phyloP scores from a whole-genome alignment of 306 rosid species.

The Inga leiocalycina region DNA sequence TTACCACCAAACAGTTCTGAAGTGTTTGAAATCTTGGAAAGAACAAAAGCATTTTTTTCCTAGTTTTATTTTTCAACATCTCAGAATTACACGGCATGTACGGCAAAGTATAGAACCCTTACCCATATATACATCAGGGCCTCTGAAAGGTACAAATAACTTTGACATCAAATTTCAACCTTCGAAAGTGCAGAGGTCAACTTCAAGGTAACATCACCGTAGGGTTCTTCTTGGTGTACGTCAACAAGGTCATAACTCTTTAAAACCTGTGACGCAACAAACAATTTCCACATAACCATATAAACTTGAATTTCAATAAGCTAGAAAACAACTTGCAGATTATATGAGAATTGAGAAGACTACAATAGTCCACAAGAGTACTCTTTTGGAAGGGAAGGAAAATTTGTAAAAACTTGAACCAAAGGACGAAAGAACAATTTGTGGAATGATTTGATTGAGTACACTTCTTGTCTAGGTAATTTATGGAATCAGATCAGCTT shows the following conservation, averaged over 20 bases:
- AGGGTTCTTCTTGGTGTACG: slow-evolving; percentile 73
- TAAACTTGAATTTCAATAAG: background rate
- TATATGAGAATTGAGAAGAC: background rate
- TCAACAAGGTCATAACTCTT: slow-evolving; percentile 63
- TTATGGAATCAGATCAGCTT: background rate
- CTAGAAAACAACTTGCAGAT: background rate
- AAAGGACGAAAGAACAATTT: background rate
- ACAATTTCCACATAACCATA: slow-evolving; percentile 31
- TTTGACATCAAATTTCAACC: slow-evolving; percentile 51
- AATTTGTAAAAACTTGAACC: background rate
- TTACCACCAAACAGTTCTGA: background rate
- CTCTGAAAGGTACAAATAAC: background rate
- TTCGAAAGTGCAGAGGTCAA: slow-evolving; percentile 55
- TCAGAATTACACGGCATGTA: background rate
- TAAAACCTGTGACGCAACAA: slow-evolving; percentile 60
- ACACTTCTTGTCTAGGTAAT: background rate
- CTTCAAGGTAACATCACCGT: slow-evolving; percentile 68
- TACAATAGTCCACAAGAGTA: background rate
- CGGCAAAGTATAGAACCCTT: slow-evolving; percentile 15
- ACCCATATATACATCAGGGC: slow-evolving; percentile 45
- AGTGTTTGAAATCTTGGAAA: background rate
- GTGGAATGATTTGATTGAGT: background rate
- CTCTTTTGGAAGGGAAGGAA: background rate
- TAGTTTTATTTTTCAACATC: background rate
- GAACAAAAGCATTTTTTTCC: background rate